Evolutionary conservation across 148 eudicot genomes (phyloP).

Genomic region (Drosera capensis): DNA sequence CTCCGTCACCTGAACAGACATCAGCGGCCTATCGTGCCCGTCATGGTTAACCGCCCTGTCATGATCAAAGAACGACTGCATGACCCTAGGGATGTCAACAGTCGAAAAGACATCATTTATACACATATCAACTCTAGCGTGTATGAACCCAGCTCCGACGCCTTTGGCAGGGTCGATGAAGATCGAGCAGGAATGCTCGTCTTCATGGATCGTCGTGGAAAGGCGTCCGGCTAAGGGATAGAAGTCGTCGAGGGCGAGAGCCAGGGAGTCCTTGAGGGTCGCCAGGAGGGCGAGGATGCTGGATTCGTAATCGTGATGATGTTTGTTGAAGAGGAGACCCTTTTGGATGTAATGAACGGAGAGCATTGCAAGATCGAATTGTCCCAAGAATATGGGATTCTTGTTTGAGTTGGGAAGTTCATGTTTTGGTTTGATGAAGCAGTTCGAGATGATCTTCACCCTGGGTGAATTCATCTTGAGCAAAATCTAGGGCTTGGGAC

Average conservation of each 20-base stretch:
- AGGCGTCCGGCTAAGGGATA: conserved; percentile 4
- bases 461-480: background rate
- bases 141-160: conserved; percentile 4
- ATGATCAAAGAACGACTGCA: conserved; percentile 8
- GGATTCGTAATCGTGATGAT: no score
- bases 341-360: background rate
- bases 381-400: background rate
- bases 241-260: conserved; percentile 3
- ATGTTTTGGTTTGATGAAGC: conserved; percentile 3
- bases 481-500: no score
- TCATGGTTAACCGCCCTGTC: conserved; percentile 11
- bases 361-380: background rate
- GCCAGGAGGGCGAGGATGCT: background rate
- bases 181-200: background rate
- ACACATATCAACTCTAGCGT: conserved; percentile 1
- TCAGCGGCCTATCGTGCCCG: conserved; percentile 5
- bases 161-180: conserved; percentile 6
- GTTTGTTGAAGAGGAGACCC: conserved; percentile 1
- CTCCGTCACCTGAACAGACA: conserved; percentile 9
- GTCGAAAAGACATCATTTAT: conserved; percentile 4
- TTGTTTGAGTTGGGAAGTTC: background rate
- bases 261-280: conserved; percentile 5
- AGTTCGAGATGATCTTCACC: background rate
- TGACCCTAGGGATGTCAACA: conserved; percentile 1
- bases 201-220: background rate